A percentile compares a stretch with the other conserved stretches of the same genome.
These are phyloP conservation scores for Trichoderma sp. DNA, from an alignment of 2,329 filamentous ascomycete species.

Conservation along the genomic window DNA sequence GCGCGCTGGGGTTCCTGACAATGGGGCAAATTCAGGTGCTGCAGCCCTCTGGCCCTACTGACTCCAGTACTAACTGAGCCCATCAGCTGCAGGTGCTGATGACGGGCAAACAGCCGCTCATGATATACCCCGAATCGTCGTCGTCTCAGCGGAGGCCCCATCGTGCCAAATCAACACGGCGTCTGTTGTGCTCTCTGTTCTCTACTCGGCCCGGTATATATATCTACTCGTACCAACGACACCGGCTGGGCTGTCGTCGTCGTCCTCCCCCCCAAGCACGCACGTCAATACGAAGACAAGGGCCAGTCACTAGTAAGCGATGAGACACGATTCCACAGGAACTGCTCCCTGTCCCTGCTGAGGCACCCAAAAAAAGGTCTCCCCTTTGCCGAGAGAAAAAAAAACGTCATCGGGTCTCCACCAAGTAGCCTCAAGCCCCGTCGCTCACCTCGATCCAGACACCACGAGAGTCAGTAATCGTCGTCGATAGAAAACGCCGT, in stretches of 20 bases:
- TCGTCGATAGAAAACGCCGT: neutral
- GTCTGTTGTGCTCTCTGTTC: neutral
- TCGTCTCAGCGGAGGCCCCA: neutral
- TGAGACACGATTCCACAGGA: conserved; percentile 7
- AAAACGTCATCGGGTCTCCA: conserved; percentile 25
- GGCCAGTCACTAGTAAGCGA: neutral
- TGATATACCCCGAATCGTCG: neutral
- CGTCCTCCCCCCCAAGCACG: neutral
- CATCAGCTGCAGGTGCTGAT: conserved; percentile 14
- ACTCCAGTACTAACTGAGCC: neutral
- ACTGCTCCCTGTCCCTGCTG: conserved; percentile 9
- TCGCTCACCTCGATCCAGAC: conserved; percentile 7
- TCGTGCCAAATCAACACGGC: neutral
- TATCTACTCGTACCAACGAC: neutral
- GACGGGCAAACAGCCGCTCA: neutral
- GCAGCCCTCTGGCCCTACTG: neutral
- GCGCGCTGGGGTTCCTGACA: conserved; percentile 18
- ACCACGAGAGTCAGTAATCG: neutral
- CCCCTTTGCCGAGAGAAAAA: conserved; percentile 20
- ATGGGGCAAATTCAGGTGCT: conserved; percentile 8
- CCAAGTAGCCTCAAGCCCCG: conserved; percentile 17
- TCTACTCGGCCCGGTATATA: neutral
- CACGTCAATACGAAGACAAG: conserved; percentile 16
- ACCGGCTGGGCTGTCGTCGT: neutral
- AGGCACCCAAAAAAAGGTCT: conserved; percentile 9